These are phyloP conservation scores for Lentinus tigrinus DNA, from an alignment of 768 basidiomycete species.

Conservation along the genomic window DNA sequence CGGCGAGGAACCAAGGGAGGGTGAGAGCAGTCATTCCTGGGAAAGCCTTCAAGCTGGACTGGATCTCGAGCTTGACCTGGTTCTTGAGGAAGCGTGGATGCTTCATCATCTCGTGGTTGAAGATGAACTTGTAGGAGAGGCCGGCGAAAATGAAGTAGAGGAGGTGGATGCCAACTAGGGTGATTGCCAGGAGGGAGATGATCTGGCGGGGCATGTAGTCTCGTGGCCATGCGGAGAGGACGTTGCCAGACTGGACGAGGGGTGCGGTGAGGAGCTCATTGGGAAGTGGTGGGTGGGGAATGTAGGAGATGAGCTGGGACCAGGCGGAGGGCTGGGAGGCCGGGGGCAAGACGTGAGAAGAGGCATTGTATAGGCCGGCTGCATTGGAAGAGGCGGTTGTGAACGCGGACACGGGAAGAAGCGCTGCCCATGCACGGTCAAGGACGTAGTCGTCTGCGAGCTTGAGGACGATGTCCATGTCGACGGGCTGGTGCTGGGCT, in stretches of 20 bases:
- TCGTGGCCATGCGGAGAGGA: slow-evolving; percentile 79
- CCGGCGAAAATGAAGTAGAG: slow-evolving; percentile 91
- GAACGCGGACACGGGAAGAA: slow-evolving; percentile 56
- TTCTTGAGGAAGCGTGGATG: slow-evolving; percentile 93
- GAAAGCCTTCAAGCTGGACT: slow-evolving; percentile 69
- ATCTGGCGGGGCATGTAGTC: slow-evolving; percentile 80
- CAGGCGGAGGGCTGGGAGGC: slow-evolving; percentile 42
- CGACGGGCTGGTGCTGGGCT: neutral
- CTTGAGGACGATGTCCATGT: slow-evolving; percentile 84
- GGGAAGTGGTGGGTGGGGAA: slow-evolving; percentile 57
- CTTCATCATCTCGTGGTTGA: slow-evolving; percentile 93
- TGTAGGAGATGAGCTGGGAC: slow-evolving; percentile 50
- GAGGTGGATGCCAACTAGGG: slow-evolving; percentile 75
- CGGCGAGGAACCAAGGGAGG: slow-evolving; percentile 91
- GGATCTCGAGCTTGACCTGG: slow-evolving; percentile 82
- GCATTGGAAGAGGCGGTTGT: slow-evolving; percentile 16
- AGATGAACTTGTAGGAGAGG: slow-evolving; percentile 80
- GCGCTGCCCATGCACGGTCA: slow-evolving; percentile 75
- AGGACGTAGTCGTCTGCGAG: slow-evolving; percentile 69
- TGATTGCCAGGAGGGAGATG: slow-evolving; percentile 67
- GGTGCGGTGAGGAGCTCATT: slow-evolving; percentile 32
- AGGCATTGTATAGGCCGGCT: slow-evolving; percentile 22
- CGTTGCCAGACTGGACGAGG: slow-evolving; percentile 23
- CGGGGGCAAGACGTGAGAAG: slow-evolving; percentile 40
- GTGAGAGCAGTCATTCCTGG: slow-evolving; percentile 82